A percentile compares a stretch with the other conserved stretches of the same genome.
These are phyloP conservation scores for Penicillium frequentans DNA, from an alignment of 2,329 filamentous ascomycete species.

Conservation along the genomic window DNA sequence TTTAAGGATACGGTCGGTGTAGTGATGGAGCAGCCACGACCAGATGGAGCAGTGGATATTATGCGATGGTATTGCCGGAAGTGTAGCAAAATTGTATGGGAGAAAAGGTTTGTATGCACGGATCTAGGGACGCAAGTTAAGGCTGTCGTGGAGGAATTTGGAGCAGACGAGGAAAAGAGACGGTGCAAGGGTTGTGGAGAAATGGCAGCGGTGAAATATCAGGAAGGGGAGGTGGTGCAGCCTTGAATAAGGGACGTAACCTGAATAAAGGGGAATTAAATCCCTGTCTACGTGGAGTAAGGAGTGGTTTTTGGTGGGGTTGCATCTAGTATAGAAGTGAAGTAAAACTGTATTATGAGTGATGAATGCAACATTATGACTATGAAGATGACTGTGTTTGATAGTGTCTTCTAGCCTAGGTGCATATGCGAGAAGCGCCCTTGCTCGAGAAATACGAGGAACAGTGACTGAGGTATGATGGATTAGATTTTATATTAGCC, in stretches of 20 bases:
- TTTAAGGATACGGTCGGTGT: conserved; percentile 93
- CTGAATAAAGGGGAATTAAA: neutral
- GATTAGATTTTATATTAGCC: conserved; percentile 3
- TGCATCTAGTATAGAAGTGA: neutral
- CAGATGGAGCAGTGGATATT: conserved; percentile 67
- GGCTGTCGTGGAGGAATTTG: conserved; percentile 80
- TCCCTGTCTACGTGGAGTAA: neutral
- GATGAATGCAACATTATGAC: conserved; percentile 3
- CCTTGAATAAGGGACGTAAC: conserved; percentile 30
- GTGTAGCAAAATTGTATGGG: conserved; percentile 74
- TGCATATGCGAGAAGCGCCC: neutral
- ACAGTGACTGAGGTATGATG: neutral
- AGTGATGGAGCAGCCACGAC: conserved; percentile 83
- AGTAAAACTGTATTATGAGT: conserved; percentile 7
- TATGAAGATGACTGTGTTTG: neutral
- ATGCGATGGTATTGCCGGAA: conserved; percentile 86
- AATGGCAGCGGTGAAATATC: conserved; percentile 60
- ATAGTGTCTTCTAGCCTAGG: neutral
- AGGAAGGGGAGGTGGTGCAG: conserved; percentile 44
- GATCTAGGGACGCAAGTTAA: conserved; percentile 95
- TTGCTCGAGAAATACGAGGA: neutral
- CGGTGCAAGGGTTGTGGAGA: conserved; percentile 75
- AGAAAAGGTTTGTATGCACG: conserved; percentile 82
- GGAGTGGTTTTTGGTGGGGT: neutral
- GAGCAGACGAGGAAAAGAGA: conserved; percentile 65